Conservation (phyloP, 1,139 yeast genomes). For the Scheffersomyces segobiensis region DNA sequence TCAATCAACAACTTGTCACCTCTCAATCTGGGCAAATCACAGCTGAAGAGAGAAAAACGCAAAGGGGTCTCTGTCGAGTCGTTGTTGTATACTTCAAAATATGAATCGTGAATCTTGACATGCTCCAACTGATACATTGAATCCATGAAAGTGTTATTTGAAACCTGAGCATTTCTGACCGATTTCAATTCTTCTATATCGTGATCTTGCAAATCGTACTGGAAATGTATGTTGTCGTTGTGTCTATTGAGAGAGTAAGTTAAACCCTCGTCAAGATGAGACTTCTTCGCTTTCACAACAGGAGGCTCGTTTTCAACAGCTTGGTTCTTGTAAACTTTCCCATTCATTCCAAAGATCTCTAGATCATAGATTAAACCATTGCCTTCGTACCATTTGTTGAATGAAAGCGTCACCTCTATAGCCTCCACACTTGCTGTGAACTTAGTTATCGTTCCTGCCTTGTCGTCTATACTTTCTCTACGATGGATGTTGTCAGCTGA, state of each 20-base stretch:
- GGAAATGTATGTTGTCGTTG: constrained; percentile 32
- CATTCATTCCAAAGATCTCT: constrained; percentile 62
- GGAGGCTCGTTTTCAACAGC: background rate
- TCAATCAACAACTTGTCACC: constrained; percentile 61
- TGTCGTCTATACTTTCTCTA: constrained; percentile 11
- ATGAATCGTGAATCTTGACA: constrained; percentile 57
- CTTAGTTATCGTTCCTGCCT: constrained; percentile 9
- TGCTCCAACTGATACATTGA: constrained; percentile 50
- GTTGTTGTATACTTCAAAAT: constrained; percentile 45
- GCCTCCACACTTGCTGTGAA: constrained; percentile 51
- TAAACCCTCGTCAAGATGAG: background rate
- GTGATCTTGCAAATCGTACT: constrained; percentile 34
- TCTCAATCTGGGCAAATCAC: constrained; percentile 62
- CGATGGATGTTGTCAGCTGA: constrained; percentile 12
- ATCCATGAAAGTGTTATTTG: constrained; percentile 21
- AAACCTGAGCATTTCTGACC: constrained; percentile 5
- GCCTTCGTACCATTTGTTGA: constrained; percentile 70
- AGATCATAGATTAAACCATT: constrained; percentile 64
- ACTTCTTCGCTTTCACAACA: background rate
- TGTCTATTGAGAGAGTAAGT: constrained; percentile 9
- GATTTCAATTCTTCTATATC: constrained; percentile 16
- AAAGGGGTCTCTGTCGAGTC: constrained; percentile 34
- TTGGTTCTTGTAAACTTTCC: constrained; percentile 36
- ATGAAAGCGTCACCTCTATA: constrained; percentile 58
- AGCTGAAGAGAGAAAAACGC: constrained; percentile 58